Conservation (phyloP, 306 rosid species). For the Ziziphus jujuba region DNA sequence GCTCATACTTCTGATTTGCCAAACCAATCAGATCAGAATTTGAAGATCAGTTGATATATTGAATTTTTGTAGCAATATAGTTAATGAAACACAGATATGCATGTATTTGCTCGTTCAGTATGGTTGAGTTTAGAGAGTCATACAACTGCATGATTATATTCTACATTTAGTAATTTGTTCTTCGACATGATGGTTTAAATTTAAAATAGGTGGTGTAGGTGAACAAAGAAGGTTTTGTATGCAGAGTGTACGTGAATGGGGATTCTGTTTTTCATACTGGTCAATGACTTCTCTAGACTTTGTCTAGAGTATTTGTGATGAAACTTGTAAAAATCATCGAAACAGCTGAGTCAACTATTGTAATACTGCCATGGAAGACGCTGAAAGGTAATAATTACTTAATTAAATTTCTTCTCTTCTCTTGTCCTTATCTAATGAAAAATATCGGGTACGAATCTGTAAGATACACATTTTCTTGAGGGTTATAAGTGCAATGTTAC, state of each 20-base stretch:
- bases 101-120: neutral
- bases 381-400: constrained; percentile 46
- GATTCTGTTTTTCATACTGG: constrained; percentile 17
- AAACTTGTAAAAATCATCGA: constrained; percentile 18
- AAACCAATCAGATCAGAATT: neutral
- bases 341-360: constrained; percentile 25
- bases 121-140: too few relatives aligned
- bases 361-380: constrained; percentile 45
- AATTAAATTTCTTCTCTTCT: constrained; percentile 4
- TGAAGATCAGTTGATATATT: neutral
- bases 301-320: constrained; percentile 17
- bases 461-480: constrained; percentile 4
- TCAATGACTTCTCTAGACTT: constrained; percentile 21
- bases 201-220: neutral
- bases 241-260: constrained; percentile 22
- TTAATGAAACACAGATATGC: neutral
- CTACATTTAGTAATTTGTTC: constrained; percentile 2
- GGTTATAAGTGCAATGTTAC: too few relatives aligned
- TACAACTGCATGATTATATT: neutral
- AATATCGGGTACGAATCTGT: neutral
- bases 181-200: constrained; percentile 12
- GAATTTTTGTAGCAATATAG: neutral
- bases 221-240: constrained; percentile 3
- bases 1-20: neutral
- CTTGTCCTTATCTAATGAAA: constrained; percentile 7